These are phyloP conservation scores for Apiospora phragmitis DNA, from an alignment of 2,329 filamentous ascomycete genomes.

Conservation along the genomic window DNA sequence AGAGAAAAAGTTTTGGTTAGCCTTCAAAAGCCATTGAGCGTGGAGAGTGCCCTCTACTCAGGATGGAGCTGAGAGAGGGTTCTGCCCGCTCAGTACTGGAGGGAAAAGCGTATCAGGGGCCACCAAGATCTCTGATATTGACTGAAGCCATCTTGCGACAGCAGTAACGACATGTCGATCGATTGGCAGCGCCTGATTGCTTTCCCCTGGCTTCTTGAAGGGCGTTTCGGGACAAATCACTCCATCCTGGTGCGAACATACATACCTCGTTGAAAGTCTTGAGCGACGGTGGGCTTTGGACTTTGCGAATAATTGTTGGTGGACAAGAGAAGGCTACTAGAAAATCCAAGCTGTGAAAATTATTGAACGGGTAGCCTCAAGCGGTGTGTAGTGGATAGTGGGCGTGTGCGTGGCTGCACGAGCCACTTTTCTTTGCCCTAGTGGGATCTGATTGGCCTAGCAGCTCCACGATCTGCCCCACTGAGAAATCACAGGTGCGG, in stretches of 20 bases:
- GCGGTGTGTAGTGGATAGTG: conserved; percentile 7
- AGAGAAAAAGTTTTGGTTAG: conserved; percentile 50
- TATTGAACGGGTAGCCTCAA: conserved; percentile 21
- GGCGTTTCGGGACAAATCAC: conserved; percentile 33
- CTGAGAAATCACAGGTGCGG: background rate
- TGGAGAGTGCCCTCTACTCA: conserved; percentile 67
- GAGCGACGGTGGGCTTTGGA: conserved; percentile 18
- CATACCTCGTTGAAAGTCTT: conserved; percentile 44
- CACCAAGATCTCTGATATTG: background rate
- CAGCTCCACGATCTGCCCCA: background rate
- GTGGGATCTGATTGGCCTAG: conserved; percentile 14
- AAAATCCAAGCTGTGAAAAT: conserved; percentile 25
- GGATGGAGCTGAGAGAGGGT: conserved; percentile 52
- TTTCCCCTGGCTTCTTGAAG: conserved; percentile 58
- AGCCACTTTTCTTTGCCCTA: conserved; percentile 16
- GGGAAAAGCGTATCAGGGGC: conserved; percentile 61
- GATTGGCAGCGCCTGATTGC: conserved; percentile 51
- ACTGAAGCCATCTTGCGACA: conserved; percentile 1
- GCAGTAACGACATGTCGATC: background rate
- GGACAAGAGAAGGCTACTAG: conserved; percentile 20
- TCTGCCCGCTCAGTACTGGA: conserved; percentile 68
- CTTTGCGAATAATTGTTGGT: conserved; percentile 24
- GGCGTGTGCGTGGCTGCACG: conserved; percentile 10
- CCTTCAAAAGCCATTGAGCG: conserved; percentile 61
- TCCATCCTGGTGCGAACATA: conserved; percentile 32